These are phyloP conservation scores for Zymoseptoria brevis DNA, from an alignment of 2,329 filamentous ascomycete genomes.

Conservation along the genomic window DNA sequence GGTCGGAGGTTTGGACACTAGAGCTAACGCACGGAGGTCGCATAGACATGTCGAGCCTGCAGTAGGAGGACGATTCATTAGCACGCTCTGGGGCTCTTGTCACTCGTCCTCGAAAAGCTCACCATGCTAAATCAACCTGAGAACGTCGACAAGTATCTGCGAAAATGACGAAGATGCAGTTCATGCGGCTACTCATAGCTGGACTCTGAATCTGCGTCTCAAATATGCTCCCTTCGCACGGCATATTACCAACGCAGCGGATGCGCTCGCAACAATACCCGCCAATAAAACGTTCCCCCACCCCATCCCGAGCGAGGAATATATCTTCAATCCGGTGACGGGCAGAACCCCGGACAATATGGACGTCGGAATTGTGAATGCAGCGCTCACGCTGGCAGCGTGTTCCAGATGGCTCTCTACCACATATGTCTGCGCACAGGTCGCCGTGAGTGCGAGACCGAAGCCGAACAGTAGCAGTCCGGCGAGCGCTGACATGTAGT, in stretches of 20 bases:
- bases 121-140: too few relatives aligned
- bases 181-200: not conserved
- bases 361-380: not conserved
- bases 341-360: conserved; percentile 31
- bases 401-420: not conserved
- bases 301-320: not conserved
- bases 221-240: not conserved
- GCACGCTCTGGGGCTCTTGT: too few relatives aligned
- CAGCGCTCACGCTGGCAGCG: not conserved
- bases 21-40: too few relatives aligned
- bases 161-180: too few relatives aligned
- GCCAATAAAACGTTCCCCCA: conserved; percentile 9
- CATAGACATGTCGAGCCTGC: too few relatives aligned
- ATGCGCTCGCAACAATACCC: conserved; percentile 36
- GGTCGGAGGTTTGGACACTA: too few relatives aligned
- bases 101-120: too few relatives aligned
- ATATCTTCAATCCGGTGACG: conserved; percentile 3
- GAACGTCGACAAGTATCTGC: too few relatives aligned
- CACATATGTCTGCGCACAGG: not conserved
- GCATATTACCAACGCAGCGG: not conserved
- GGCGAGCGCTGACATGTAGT: not conserved
- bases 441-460: not conserved
- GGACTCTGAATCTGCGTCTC: not conserved
- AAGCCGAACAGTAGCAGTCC: not conserved
- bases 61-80: too few relatives aligned